These are phyloP conservation scores for Aspergillus thermomutatus DNA, from an alignment of 2,329 filamentous ascomycete genomes.

Conservation along the genomic window DNA sequence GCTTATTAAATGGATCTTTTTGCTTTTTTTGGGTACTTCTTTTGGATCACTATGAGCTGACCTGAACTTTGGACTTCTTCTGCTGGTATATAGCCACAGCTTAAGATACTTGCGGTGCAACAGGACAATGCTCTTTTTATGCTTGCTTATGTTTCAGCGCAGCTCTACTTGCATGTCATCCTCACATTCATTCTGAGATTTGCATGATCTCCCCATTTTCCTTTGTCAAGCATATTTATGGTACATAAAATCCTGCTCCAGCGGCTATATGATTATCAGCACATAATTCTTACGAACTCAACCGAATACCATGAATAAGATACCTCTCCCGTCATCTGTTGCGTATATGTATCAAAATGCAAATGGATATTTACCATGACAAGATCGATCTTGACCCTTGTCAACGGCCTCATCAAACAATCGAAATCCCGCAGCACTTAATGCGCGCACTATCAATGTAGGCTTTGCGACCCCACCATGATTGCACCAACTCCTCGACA, in stretches of 20 bases:
- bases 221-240: constrained; percentile 6
- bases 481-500: constrained; percentile 42
- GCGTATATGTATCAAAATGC: not conserved
- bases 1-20: not conserved
- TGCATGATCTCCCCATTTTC: constrained; percentile 4
- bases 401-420: constrained; percentile 29
- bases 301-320: not conserved
- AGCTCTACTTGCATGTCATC: constrained; percentile 1
- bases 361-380: not conserved
- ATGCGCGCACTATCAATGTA: constrained; percentile 43
- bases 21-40: not conserved
- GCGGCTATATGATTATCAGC: not conserved
- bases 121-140: not conserved
- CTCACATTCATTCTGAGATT: not conserved
- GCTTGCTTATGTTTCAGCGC: constrained; percentile 3
- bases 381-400: not conserved
- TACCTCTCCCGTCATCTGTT: not conserved
- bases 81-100: not conserved
- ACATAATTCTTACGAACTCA: not conserved
- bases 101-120: not conserved
- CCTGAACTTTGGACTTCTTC: constrained; percentile 1
- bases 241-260: not conserved
- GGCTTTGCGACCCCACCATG: constrained; percentile 46
- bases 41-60: not conserved
- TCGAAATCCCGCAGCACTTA: constrained; percentile 47